phyloP scores from a whole-genome alignment of 1,139 yeast species.

The Tardiomyces depauwii region DNA sequence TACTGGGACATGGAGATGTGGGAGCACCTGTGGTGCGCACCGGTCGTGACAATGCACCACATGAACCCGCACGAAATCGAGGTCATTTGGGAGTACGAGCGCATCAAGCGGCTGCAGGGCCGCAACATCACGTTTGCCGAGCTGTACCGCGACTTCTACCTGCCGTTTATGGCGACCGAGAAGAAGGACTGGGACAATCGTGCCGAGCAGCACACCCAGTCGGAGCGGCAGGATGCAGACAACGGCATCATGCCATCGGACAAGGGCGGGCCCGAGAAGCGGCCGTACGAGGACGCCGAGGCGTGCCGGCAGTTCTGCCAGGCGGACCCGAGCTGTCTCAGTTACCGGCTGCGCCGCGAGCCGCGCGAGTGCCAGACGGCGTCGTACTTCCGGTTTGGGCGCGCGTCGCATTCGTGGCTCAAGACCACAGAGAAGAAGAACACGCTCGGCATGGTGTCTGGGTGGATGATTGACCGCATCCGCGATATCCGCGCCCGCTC shows the following conservation, averaged over 20 bases:
- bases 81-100: conserved; percentile 1
- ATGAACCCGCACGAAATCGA: conserved; percentile 1
- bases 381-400: not conserved
- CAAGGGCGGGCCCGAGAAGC: not conserved
- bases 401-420: not conserved
- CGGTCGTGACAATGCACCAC: conserved; percentile 1
- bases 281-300: not conserved
- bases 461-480: conserved; percentile 1
- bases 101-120: conserved; percentile 4
- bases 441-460: not conserved
- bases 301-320: not conserved
- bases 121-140: conserved; percentile 20
- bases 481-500: not conserved
- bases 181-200: not conserved
- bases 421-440: not conserved
- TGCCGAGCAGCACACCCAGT: not conserved
- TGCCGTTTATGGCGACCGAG: conserved; percentile 14
- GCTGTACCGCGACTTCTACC: conserved; percentile 23
- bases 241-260: not conserved
- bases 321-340: not conserved
- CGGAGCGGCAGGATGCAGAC: conserved; percentile 1
- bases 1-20: conserved; percentile 11
- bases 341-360: not conserved
- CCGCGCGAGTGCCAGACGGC: conserved; percentile 1
- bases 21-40: conserved; percentile 3